phyloP scores from a whole-genome alignment of 2,329 filamentous ascomycete genomes.

The Trichoderma arundinaceum region DNA sequence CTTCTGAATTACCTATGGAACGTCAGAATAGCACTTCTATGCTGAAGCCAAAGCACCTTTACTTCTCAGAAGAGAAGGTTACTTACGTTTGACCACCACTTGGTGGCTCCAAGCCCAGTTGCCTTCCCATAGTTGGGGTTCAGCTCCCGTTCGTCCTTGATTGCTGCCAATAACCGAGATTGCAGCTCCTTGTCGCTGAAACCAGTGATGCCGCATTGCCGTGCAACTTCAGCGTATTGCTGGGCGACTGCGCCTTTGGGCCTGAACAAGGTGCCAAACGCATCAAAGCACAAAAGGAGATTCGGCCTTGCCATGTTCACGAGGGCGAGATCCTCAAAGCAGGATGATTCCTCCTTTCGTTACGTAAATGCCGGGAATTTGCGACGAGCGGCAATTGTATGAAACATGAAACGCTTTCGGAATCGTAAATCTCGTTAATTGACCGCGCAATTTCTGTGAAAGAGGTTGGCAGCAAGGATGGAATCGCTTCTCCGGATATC shows the following conservation, averaged over 20 bases:
- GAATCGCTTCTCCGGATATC: no score
- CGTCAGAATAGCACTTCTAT: background rate
- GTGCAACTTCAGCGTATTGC: slow-evolving; percentile 61
- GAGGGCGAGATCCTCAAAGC: background rate
- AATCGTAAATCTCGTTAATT: no score
- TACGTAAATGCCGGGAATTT: no score
- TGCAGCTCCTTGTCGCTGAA: slow-evolving; percentile 50
- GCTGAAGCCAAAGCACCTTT: background rate
- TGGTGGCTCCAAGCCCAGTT: slow-evolving; percentile 55
- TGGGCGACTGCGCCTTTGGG: slow-evolving; percentile 56
- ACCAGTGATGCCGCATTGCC: slow-evolving; percentile 53
- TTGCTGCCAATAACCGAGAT: slow-evolving; percentile 48
- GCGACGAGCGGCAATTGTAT: no score
- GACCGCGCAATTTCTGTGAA: no score
- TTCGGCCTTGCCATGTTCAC: slow-evolving; percentile 44
- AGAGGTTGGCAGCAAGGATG: no score
- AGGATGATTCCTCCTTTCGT: no score
- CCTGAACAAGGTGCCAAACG: slow-evolving; percentile 67
- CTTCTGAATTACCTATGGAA: slow-evolving; percentile 56
- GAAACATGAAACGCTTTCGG: no score
- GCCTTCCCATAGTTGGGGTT: slow-evolving; percentile 66
- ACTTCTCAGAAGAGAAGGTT: background rate
- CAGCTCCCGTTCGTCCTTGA: slow-evolving; percentile 51
- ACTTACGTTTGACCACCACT: slow-evolving; percentile 66
- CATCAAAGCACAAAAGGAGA: slow-evolving; percentile 66